Evolutionary conservation across 768 basidiomycete species (phyloP), one percentile per base, ranked within the genome.

Genomic region (Podaxis pistillaris): DNA sequence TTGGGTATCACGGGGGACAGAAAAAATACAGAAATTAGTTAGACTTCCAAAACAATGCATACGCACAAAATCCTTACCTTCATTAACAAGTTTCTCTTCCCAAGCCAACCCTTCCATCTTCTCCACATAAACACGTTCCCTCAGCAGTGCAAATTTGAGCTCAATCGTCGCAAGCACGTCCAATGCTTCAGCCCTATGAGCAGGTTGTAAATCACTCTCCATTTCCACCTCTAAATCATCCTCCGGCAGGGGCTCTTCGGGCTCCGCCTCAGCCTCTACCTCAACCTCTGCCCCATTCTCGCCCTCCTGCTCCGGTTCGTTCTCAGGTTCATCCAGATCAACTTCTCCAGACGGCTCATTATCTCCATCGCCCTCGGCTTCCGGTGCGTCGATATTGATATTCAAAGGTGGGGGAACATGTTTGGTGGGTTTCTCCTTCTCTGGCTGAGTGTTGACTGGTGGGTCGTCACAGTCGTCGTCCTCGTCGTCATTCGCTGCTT

Each of bases 81-180:
- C 83, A 30, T 84, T 79, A 24, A 98, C 82, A 68, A 95, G 78
- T 13, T 83, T 77, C 70, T 98, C 94, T 73, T 98, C 96, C 85
- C 88, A 90, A 37, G 91, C 89, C 7, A 96, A 77, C 3, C 85
- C 86, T 44, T 94, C 91, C 93, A 98, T 94, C 72, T 95, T 91
- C 76, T 98, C 96, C 19, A 98, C 81, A 72, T 96, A 98, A 15
- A 98, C 80, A 55, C 86, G 81, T 72, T 98, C 95, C 52, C 96
- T 78, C 60, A 98, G 74, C 36, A 90, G 75, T 0, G 96, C 95
- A 73, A 95, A 97, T 69, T 92, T 93, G 75, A 98, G 86, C 71
- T 99, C 96, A 67, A 99, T 96, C 50, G 81, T 83, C 2, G 96
- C 90, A 6, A 98, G 78, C 0, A 90, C 89, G 63, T 95, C 94